Evolutionary conservation across 2,329 filamentous ascomycete species (phyloP), one percentile per base, ranked within the genome.

Genomic region (Arthrinium phaeospermum): DNA sequence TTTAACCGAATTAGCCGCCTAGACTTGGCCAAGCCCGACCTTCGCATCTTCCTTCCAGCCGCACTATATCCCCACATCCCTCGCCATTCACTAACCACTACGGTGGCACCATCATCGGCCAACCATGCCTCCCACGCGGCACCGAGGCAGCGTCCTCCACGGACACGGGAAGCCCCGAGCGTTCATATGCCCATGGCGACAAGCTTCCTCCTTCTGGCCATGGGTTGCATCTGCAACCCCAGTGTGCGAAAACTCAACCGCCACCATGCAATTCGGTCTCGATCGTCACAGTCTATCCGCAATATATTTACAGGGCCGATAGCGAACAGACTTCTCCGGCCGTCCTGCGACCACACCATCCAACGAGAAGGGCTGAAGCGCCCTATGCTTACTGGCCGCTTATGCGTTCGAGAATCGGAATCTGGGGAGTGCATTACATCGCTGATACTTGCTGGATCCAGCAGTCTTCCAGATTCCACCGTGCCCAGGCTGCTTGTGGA

Each of bases 1-100:
- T 69, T 69, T 69, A 69, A 46, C 67, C 67, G 67, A 49, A 69
- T 47, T 69, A 69, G 67, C 67, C 67, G 57, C 57, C 57, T 64
- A 64, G 34, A 7, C 30, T 41, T 64, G 57, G 57, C 57, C 57
- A 41, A 64, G 34, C 57, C 57, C 57, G 57, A 7, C 57, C 4
- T 64, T 41, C 34, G 57, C 57, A 64, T 24, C 57, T 19, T 64
- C 57, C 53, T 61, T 61, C 53, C 53, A 61, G 53, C 53, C 53
- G 53, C 53, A 61, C 53, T 61, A 14, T 19, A 61, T 37, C 30
- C 27, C 53, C 53, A 61, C 53, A 61, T 61, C 53, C 30, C 53
- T 30, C 30, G 46, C 34, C 34, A 19, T 24, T 61, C 30, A 61
- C 19, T 61, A 30, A 19, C 30, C 27, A 37, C 30, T 37, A 37